These are phyloP conservation scores for Nymphaea thermarum DNA, from an alignment of 164 flowering plant genomes.

Conservation along the genomic window DNA sequence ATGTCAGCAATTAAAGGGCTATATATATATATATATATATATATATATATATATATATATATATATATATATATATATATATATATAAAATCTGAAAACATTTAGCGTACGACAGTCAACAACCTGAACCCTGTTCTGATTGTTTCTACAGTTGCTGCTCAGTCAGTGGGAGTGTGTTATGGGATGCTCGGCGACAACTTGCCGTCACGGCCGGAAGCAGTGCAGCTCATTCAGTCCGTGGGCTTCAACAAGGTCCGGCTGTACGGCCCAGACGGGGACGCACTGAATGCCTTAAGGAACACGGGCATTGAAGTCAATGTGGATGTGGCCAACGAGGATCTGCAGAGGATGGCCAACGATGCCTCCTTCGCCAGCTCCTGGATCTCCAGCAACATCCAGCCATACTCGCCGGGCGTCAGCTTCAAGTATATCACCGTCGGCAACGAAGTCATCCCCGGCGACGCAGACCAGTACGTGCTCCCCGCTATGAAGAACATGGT, in stretches of 20 bases:
- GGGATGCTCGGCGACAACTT: conserved; percentile 26
- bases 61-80: no score
- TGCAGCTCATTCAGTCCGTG: conserved; percentile 16
- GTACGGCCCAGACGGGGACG: conserved; percentile 23
- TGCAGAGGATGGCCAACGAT: no score
- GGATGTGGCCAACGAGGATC: no score
- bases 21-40: conserved; percentile 21
- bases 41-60: no score
- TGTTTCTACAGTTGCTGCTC: no score
- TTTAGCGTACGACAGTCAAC: no score
- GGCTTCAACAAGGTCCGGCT: conserved; percentile 25
- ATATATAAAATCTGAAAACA: no score
- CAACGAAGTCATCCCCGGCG: conserved; percentile 28
- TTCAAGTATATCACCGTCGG: conserved; percentile 35
- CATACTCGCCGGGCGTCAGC: conserved; percentile 17
- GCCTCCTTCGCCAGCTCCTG: conserved; percentile 21
- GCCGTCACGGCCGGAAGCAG: conserved; percentile 18
- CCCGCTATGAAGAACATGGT: conserved; percentile 26
- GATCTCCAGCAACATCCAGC: conserved; percentile 24
- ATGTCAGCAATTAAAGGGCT: background rate
- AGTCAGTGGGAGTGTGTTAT: no score
- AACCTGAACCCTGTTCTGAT: no score
- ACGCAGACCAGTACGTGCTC: conserved; percentile 15
- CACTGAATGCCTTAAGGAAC: conserved; percentile 27
- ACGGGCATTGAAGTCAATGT: conserved; percentile 32